Evolutionary conservation across 345 rosid species (phyloP).

Genomic region (Arabidopsis arenosa): DNA sequence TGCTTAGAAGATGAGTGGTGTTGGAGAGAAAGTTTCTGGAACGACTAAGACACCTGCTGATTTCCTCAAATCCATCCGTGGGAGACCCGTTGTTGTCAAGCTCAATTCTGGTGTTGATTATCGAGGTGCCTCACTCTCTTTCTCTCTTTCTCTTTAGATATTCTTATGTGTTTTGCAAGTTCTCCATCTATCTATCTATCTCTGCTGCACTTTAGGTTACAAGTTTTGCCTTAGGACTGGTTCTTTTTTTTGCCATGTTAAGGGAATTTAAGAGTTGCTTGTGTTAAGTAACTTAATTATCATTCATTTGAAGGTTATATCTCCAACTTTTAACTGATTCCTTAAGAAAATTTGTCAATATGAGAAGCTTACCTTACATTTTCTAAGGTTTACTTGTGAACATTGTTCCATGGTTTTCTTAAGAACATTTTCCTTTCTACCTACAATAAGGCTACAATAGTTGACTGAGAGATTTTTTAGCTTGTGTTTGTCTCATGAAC

Average conservation of each 20-base stretch:
- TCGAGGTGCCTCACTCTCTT: slow-evolving; percentile 64
- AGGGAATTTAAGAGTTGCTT: not conserved
- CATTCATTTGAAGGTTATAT: slow-evolving; percentile 3
- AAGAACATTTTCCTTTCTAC: not conserved
- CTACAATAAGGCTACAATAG: slow-evolving; percentile 2
- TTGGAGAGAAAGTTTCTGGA: slow-evolving; percentile 60
- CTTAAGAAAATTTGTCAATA: not conserved
- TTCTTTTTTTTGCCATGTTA: slow-evolving; percentile 9
- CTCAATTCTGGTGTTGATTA: slow-evolving; percentile 94
- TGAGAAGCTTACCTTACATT: not conserved
- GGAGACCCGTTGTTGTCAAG: slow-evolving; percentile 91
- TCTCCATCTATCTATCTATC: not conserved
- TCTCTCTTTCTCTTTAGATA: not conserved
- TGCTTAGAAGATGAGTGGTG: slow-evolving; percentile 56
- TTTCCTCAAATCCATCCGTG: slow-evolving; percentile 94
- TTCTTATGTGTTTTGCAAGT: not conserved
- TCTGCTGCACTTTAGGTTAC: slow-evolving; percentile 7
- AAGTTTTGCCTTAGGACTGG: slow-evolving; percentile 6
- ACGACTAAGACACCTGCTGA: slow-evolving; percentile 77
- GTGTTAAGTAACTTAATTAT: not conserved
- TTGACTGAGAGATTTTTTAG: slow-evolving; percentile 7
- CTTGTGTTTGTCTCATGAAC: not conserved
- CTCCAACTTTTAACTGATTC: not conserved
- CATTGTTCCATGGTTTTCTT: not conserved
- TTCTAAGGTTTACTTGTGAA: not conserved